Percentiles rank a stretch among this genome's conserved stretches.
These are phyloP conservation scores for Isatis tinctoria DNA, from an alignment of 345 rosid genomes.

Conservation along the genomic window DNA sequence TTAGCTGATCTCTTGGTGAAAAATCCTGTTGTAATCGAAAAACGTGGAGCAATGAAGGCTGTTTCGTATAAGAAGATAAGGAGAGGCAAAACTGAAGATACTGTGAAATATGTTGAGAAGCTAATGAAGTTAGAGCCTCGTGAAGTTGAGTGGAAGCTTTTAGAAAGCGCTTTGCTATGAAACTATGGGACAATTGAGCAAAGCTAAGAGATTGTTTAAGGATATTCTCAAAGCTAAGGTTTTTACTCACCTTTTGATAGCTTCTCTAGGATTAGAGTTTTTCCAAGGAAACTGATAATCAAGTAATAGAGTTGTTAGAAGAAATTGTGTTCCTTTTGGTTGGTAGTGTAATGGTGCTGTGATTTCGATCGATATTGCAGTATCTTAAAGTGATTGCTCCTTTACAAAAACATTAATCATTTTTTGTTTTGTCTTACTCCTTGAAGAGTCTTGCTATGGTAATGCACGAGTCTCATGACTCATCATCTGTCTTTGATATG, in stretches of 20 bases:
- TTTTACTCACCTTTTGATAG: not conserved
- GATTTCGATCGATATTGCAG: too few species aligned
- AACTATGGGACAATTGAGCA: slow-evolving; percentile 61
- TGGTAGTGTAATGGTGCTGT: not conserved
- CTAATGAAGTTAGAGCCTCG: slow-evolving; percentile 57
- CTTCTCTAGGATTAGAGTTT: not conserved
- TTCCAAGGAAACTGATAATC: not conserved
- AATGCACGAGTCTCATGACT: slow-evolving; percentile 80
- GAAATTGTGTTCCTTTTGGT: not conserved
- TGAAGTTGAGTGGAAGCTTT: slow-evolving; percentile 89
- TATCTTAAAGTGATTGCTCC: too few species aligned
- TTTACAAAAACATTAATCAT: too few species aligned
- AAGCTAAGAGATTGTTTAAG: slow-evolving; percentile 58
- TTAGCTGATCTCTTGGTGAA: too few species aligned
- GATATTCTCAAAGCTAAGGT: slow-evolving; percentile 70
- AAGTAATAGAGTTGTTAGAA: not conserved
- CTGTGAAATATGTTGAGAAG: slow-evolving; percentile 59
- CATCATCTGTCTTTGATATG: slow-evolving; percentile 80
- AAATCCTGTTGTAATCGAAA: too few species aligned
- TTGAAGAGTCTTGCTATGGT: slow-evolving; percentile 81
- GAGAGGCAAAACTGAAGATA: slow-evolving; percentile 58
- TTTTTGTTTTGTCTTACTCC: slow-evolving; percentile 2
- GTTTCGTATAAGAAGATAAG: slow-evolving; percentile 73
- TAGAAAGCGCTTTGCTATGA: slow-evolving; percentile 86
- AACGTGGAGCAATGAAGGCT: slow-evolving; percentile 74